Base-by-base conservation (phyloP, 106 monocot genomes). In the Alisma plantagoaquatica region DNA sequence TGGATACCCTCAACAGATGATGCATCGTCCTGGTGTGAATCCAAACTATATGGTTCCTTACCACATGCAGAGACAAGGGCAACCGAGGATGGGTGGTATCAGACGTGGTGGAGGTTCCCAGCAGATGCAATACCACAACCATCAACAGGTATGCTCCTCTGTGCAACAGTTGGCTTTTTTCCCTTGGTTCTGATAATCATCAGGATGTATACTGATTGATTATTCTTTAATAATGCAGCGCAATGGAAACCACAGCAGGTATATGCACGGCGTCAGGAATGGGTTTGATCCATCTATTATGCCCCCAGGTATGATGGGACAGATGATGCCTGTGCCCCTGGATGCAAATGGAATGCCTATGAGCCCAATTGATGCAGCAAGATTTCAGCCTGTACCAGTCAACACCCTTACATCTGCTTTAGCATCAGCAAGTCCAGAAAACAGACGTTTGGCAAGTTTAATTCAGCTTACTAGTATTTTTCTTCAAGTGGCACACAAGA, bases 351-450 rank as follows among this genome's bases (percentile, higher is more conserved):
- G 31, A 27, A 43, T 63, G 51, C 60, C 46, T 31, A 23, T 47
- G 5, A n/a, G 25, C 21, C 42, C 41, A 1, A 57, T 47, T 28
- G 70, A 54, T 32, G 63, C 46, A 42, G 24, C 16, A 14, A 50
- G 48, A 15, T 46, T 55, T 57, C 48, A 24, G 12, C 25, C 60
- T 6, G 44, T 62, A 33, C 64, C 73, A 33, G 64, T 44, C 20
- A 41, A 56, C 2, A 28, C 67, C 2, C 74, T 83, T 25, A 60
- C 75, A 29, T 73, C 74, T 49, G 63, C 77, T 56, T 61, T 83
- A 53, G 77, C 78, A 52, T 83, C 78, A 60, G 71, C 75, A 33
- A 35, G 33, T 61, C 75, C 67, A 7, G 83, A 79, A 33, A 55
- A 72, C 16, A 78, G 79, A 53, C 48, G 67, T 51, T 7, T 59